Conservation (phyloP, 306 rosid genomes). For the Pachyrhizus erosus region DNA sequence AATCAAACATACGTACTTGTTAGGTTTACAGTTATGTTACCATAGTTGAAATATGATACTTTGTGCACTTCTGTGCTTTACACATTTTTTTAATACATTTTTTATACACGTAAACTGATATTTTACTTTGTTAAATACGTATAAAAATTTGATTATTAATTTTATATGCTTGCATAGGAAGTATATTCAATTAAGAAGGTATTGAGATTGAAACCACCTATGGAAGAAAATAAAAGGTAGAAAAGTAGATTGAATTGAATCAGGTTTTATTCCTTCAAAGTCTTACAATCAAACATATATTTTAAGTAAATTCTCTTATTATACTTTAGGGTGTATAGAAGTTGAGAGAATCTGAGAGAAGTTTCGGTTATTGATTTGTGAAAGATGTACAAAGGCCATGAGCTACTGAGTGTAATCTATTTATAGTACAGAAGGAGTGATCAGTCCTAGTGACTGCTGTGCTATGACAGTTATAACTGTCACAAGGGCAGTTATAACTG, state of each 20-base stretch:
- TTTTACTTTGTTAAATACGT: not conserved
- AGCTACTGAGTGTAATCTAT: no score
- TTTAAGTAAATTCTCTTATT: not conserved
- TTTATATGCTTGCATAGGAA: not conserved
- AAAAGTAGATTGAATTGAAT: not conserved
- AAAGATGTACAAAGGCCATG: no score
- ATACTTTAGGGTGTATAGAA: not conserved
- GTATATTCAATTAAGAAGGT: not conserved
- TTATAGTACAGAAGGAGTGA: no score
- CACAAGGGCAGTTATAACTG: no score
- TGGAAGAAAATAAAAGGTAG: not conserved
- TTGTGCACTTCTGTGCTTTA: no score
- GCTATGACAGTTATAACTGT: no score
- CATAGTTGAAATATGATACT: not conserved
- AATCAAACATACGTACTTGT: not conserved
- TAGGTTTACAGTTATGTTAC: not conserved
- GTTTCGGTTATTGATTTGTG: no score
- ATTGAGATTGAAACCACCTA: not conserved
- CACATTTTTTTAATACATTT: not conserved
- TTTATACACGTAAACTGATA: not conserved
- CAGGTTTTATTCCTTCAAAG: not conserved
- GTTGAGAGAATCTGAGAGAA: no score
- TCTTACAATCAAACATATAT: not conserved
- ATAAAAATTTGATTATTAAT: not conserved
- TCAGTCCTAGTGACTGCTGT: no score